phyloP scores from a whole-genome alignment of 495 filamentous ascomycete species.

The Amniculicola lignicola region DNA sequence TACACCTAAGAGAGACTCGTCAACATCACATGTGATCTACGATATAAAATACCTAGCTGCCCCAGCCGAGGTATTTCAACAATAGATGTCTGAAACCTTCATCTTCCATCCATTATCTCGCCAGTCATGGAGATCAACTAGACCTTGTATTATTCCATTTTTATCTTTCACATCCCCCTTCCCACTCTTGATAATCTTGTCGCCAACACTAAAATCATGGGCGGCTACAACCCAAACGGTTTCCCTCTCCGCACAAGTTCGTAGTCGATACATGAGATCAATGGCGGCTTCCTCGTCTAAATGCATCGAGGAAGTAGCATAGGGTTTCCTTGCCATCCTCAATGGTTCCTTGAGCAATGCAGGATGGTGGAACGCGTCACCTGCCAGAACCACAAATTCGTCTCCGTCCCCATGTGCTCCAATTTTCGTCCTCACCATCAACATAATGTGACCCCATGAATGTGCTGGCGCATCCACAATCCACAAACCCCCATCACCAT shows the following conservation, averaged over 20 bases:
- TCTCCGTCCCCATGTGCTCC: conserved; percentile 1
- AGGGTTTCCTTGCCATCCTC: conserved; percentile 18
- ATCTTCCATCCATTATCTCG: conserved; percentile 11
- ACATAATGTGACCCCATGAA: conserved; percentile 18
- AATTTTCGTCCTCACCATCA: conserved; percentile 17
- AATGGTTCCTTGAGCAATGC: conserved; percentile 16
- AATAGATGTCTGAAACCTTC: neutral
- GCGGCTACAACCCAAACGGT: conserved; percentile 28
- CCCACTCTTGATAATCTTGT: conserved; percentile 1
- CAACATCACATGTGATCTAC: too few relatives aligned
- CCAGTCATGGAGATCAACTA: conserved; percentile 19
- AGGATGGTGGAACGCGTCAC: conserved; percentile 26
- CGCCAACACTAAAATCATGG: conserved; percentile 21
- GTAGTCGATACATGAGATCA: conserved; percentile 5
- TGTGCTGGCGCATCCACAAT: conserved; percentile 24
- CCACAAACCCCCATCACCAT: conserved; percentile 16
- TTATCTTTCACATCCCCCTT: too few relatives aligned
- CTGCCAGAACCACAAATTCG: conserved; percentile 24
- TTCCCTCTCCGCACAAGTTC: conserved; percentile 8
- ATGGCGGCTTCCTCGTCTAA: conserved; percentile 13
- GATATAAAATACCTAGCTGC: too few relatives aligned
- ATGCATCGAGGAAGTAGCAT: conserved; percentile 18
- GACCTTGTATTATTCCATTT: conserved; percentile 11
- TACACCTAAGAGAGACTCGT: too few relatives aligned
- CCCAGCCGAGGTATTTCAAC: too few relatives aligned